Base-by-base conservation (phyloP, 805 yeast genomes). In the Starmerella floricola region DNA sequence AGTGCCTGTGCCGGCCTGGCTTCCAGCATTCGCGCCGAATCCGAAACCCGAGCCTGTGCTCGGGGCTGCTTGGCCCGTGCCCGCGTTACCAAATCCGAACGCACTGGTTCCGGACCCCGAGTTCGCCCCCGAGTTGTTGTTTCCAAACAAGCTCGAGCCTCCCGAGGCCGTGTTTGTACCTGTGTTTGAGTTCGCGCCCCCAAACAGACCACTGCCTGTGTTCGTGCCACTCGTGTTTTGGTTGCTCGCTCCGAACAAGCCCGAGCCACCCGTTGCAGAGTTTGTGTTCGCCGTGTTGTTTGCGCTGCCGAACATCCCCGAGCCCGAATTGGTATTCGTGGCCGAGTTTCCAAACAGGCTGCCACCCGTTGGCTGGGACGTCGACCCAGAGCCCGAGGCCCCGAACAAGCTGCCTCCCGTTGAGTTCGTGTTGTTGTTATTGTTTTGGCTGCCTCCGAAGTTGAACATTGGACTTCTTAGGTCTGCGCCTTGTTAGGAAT, bases 191-290 rank as follows among this genome's bases (percentile, higher is more conserved):
- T n/a, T n/a, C n/a, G n/a, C n/a, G n/a, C 26, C 32, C 1, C 48
- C 48, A 21, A 45, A 45, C 17, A 41, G 19, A 12, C 45, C 36
- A 13, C 42, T 36, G 10, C 38, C 43, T 20, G 34, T 35, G n/a
- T n/a, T n/a, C n/a, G n/a, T n/a, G n/a, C n/a, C n/a, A n/a, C n/a
- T n/a, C n/a, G n/a, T n/a, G n/a, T n/a, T n/a, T n/a, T n/a, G n/a
- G 23, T 15, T 32, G 35, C 13, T 18, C 23, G 19, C 24, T 11
- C 38, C 44, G 13, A 33, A 31, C n/a, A 27, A 18, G 28, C 5
- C 36, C 31, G 18, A 18, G 6, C 6, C 39, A 13, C 8, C 34
- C 32, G 18, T 8, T 15, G 39, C 17, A 6, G 17, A 18, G 18
- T 21, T n/a, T 4, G 41, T 6, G 21, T 13, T 12, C 13, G 39